Base-by-base conservation (phyloP, 106 monocot genomes). In the Dactylorhiza incarnata region DNA sequence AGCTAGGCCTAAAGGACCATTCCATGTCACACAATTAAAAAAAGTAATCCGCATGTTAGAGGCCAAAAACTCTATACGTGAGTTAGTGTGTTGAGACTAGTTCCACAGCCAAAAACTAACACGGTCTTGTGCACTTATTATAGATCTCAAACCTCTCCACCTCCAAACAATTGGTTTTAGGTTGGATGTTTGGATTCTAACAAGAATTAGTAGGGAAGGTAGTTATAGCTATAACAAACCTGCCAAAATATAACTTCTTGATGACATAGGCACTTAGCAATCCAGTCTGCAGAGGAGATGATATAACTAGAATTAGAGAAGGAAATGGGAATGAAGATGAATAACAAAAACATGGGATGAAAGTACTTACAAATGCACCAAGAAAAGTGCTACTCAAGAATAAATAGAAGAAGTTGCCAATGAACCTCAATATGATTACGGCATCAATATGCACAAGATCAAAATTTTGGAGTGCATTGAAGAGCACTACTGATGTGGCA, bases 401-500 rank as follows among this genome's bases (percentile, higher is more conserved):
- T 68, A 99, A 85, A 83, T 99, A 87, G 26, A 87, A 74, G 85
- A 99, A 99, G 48, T 88, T 91, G 20, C 86, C 84, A 73, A 91
- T 44, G 75, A 99, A 94, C 47, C 88, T 83, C 51, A 89, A 75
- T 16, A 77, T 77, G 49, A 73, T 70, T 7, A 48, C 46, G 20
- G 80, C 49, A 74, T 99, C 91, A 44, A 99, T 83, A 45, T 99
- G 89, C 74, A 68, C 84, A 44, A 99, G 89, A 85, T 99, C 97
- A 58, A 99, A 89, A 51, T 89, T 88, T 49, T 99, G 97, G 55
- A 99, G 87, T 53, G 97, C 94, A 68, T 99, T 94, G 79, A 99
- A 99, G 58, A 99, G 81, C 70, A 99, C 97, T 44, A 99, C 87
- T 52, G 97, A 99, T 71, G 94, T 99, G 49, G 97, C 97, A 86